A percentile compares a stretch with the other conserved stretches of the same genome.
These are phyloP conservation scores for Fusarium verticillioides DNA, from an alignment of 2,329 filamentous ascomycete species.

Conservation along the genomic window DNA sequence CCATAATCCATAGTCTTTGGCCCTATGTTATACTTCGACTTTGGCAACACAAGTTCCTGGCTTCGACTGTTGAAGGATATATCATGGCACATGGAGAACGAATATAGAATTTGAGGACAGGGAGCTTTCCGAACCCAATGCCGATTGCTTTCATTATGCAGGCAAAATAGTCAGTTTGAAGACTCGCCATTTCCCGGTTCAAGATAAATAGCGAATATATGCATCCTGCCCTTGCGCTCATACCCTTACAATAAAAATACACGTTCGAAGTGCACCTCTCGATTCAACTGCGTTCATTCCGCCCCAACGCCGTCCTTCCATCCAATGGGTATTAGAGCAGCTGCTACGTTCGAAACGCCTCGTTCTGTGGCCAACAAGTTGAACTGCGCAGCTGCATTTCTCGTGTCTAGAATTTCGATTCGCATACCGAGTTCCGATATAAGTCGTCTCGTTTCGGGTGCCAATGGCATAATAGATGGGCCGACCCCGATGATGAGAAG, in stretches of 20 bases:
- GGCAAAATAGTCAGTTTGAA: background rate
- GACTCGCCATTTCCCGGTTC: background rate
- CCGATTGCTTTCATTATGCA: background rate
- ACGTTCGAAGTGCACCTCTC: background rate
- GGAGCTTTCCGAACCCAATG: background rate
- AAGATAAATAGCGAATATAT: background rate
- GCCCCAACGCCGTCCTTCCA: constrained; percentile 74
- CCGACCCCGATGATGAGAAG: constrained; percentile 91
- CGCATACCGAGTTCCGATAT: constrained; percentile 84
- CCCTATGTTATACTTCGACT: background rate
- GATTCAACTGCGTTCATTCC: constrained; percentile 13
- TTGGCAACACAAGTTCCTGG: too few species aligned
- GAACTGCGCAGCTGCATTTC: constrained; percentile 94
- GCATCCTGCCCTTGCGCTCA: background rate
- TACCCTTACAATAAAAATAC: constrained; percentile 23
- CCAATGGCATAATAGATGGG: constrained; percentile 77
- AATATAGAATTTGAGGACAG: background rate
- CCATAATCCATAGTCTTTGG: background rate
- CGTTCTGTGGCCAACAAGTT: constrained; percentile 95
- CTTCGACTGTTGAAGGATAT: background rate
- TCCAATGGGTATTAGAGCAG: constrained; percentile 86
- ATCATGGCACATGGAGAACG: background rate
- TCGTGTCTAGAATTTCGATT: constrained; percentile 89
- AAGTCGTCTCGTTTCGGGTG: constrained; percentile 75
- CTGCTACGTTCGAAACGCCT: constrained; percentile 85